Base-by-base conservation (phyloP, 306 rosid genomes). In the Pyrus bretschneideri region DNA sequence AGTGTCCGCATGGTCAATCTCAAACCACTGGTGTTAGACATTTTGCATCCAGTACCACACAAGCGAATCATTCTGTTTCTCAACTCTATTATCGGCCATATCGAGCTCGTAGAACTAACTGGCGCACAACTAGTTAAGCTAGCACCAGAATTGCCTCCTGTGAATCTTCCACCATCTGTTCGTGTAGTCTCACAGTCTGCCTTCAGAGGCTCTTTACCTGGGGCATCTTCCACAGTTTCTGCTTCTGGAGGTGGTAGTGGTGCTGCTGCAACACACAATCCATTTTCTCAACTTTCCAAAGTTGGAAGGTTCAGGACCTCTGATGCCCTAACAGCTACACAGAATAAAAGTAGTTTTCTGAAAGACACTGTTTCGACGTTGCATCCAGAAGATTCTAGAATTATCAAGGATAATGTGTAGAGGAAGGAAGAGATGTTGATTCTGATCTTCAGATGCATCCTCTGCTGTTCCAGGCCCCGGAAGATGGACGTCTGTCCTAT, bases 401-500 rank as follows among this genome's bases (percentile, higher is more conserved):
- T 78, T 75, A 78, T 57, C 42, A 85, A 81, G 76, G 88, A 82
- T 72, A 81, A 81, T 62, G 86, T 63, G 61, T 38, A 82, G 87
- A 73, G 40, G 85, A 83, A 74, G 98, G 87, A 62, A 81, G 81
- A 60, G 88, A 78, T 54, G 61, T 81, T 25, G 67, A 78, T 82
- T 78, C 86, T 79, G 96, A 88, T 84, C 89, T 92, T 70, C 92
- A 87, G 81, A 92, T 95, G 93, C 99, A 95, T 89, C 99, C 97
- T 73, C 88, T 95, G 77, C 87, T 92, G 80, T 89, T 95, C 91
- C 96, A 87, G 81, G 81, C 84, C 73, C 77, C 96, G 69, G 93
- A 92, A 77, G 89, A 84, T 84, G 88, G 91, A 67, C 79, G 33
- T 45, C 38, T 72, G 67, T 86, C 91, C 67, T 87, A 87, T 86